Evolutionary conservation across 176 grass and related monocot genomes (phyloP).

Genomic region (Thinopyrum elongatum): DNA sequence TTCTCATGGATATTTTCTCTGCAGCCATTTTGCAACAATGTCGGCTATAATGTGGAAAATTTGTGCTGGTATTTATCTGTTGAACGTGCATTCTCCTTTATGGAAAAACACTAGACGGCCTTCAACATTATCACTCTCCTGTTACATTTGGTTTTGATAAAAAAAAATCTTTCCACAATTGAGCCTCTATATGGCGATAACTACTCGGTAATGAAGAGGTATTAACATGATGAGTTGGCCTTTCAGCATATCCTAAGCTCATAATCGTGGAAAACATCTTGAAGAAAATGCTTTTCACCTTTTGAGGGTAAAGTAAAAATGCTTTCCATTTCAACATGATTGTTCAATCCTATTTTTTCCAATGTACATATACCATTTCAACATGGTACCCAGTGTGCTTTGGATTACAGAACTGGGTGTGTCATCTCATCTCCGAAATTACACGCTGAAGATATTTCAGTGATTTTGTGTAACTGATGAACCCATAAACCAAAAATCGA

Average conservation of each 20-base stretch:
- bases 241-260: background rate
- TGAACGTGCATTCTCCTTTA: background rate
- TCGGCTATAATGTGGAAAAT: background rate
- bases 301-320: background rate
- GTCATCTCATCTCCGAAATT: slow-evolving; percentile 44
- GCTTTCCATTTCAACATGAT: slow-evolving; percentile 5
- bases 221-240: background rate
- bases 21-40: slow-evolving; percentile 22
- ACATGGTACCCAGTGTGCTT: background rate
- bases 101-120: background rate
- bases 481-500: slow-evolving; percentile 96
- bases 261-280: background rate
- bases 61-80: no score
- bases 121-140: background rate
- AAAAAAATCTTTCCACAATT: background rate
- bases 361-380: slow-evolving; percentile 47
- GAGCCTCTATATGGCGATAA: background rate
- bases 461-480: slow-evolving; percentile 60
- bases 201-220: background rate
- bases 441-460: slow-evolving; percentile 50
- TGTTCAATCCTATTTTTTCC: slow-evolving; percentile 27
- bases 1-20: background rate
- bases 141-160: slow-evolving; percentile 3
- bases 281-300: background rate
- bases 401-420: background rate